Conservation (phyloP, 108 stramenopile genomes). For the Phaeodactylum tricornutum region DNA sequence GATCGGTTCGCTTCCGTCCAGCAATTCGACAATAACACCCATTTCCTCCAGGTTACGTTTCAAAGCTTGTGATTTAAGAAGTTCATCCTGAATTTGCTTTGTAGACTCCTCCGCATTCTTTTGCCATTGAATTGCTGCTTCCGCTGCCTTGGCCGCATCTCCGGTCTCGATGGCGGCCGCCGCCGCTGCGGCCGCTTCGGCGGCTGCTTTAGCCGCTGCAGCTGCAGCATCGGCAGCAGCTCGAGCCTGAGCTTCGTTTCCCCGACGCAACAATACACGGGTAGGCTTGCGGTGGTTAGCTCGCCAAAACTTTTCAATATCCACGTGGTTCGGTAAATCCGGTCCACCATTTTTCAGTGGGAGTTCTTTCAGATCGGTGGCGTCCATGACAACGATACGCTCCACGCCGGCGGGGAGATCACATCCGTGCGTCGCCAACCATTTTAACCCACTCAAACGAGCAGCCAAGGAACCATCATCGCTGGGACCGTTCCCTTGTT, state of each 20-base stretch:
- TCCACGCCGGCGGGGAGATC: slow-evolving; percentile 65
- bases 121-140: slow-evolving; percentile 64
- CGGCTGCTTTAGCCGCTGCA: slow-evolving; percentile 29
- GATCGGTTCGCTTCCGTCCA: slow-evolving; percentile 62
- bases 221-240: slow-evolving; percentile 68
- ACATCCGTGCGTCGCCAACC: slow-evolving; percentile 67
- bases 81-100: slow-evolving; percentile 55
- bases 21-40: slow-evolving; percentile 61
- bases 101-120: slow-evolving; percentile 52
- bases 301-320: slow-evolving; percentile 71
- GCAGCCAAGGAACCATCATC: slow-evolving; percentile 43
- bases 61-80: slow-evolving; percentile 46
- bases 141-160: slow-evolving; percentile 67
- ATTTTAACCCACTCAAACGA: slow-evolving; percentile 65
- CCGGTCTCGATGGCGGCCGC: slow-evolving; percentile 66
- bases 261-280: slow-evolving; percentile 61
- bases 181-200: slow-evolving; percentile 42
- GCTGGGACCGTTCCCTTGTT: slow-evolving; percentile 49
- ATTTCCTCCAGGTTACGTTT: slow-evolving; percentile 38
- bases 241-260: slow-evolving; percentile 60
- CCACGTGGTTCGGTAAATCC: slow-evolving; percentile 48
- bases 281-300: slow-evolving; percentile 57
- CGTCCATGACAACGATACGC: slow-evolving; percentile 80
- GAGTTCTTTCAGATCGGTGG: slow-evolving; percentile 68
- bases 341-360: slow-evolving; percentile 59